Evolutionary conservation across 2,329 filamentous ascomycete species (phyloP).

Genomic region (Gyromitra esculenta): DNA sequence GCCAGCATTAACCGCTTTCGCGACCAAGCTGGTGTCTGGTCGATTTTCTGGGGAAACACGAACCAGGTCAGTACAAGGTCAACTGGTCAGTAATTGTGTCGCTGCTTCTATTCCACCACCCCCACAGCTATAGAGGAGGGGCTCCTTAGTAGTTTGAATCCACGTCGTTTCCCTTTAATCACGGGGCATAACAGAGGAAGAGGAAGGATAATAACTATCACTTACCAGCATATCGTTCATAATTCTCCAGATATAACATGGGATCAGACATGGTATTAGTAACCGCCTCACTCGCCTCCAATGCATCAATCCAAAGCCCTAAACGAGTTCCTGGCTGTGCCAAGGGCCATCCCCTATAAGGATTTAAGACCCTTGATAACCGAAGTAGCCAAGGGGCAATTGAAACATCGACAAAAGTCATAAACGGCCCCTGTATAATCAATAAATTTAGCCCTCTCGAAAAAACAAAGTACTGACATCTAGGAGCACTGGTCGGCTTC

Average conservation of each 20-base stretch:
- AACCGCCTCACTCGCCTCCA: constrained; percentile 61
- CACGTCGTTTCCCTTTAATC: background rate
- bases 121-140: background rate
- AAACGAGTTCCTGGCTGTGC: constrained; percentile 60
- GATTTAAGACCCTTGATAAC: constrained; percentile 60
- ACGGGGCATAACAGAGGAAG: constrained; percentile 5
- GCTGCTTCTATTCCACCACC: background rate
- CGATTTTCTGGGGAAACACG: constrained; percentile 65
- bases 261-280: constrained; percentile 61
- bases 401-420: constrained; percentile 61
- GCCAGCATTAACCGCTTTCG: constrained; percentile 70
- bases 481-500: constrained; percentile 6
- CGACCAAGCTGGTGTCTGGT: constrained; percentile 68
- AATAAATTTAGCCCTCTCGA: constrained; percentile 4
- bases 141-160: constrained; percentile 9
- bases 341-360: constrained; percentile 61
- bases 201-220: constrained; percentile 22
- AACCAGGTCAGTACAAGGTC: constrained; percentile 21
- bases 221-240: constrained; percentile 70
- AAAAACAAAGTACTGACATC: background rate
- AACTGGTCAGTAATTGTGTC: constrained; percentile 29
- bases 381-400: constrained; percentile 62
- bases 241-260: constrained; percentile 73
- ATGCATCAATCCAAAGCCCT: constrained; percentile 60
- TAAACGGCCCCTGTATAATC: constrained; percentile 57